phyloP scores from a whole-genome alignment of 2,329 filamentous ascomycete species.

The Diaporthe australafricana region DNA sequence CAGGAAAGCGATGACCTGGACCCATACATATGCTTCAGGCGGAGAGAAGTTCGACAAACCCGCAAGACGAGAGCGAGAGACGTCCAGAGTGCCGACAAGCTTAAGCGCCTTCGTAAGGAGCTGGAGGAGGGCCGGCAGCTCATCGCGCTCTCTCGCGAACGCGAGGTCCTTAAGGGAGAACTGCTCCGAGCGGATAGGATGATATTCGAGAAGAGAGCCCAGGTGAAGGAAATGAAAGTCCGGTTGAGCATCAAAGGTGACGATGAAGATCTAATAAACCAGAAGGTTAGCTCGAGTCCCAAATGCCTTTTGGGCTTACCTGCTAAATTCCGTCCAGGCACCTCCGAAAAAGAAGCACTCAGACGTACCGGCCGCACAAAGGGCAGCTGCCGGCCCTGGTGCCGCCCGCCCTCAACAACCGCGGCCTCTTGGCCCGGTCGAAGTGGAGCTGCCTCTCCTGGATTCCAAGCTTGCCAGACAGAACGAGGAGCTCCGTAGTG shows the following conservation, averaged over 20 bases:
- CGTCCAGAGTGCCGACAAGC: slow-evolving; percentile 92
- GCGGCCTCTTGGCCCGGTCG: slow-evolving; percentile 69
- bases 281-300: slow-evolving; percentile 74
- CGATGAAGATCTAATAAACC: slow-evolving; percentile 94
- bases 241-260: slow-evolving; percentile 90
- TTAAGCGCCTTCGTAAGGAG: slow-evolving; percentile 91
- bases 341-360: slow-evolving; percentile 41
- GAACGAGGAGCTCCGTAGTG: slow-evolving; percentile 81
- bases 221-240: slow-evolving; percentile 89
- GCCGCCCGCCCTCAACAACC: slow-evolving; percentile 47
- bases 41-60: slow-evolving; percentile 92
- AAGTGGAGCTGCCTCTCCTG: slow-evolving; percentile 82
- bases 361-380: slow-evolving; percentile 67
- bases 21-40: slow-evolving; percentile 97
- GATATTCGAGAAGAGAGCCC: slow-evolving; percentile 85
- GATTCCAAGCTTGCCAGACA: slow-evolving; percentile 84
- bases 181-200: slow-evolving; percentile 79
- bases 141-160: slow-evolving; percentile 80
- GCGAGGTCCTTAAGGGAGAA: slow-evolving; percentile 84
- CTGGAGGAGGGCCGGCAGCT: slow-evolving; percentile 89
- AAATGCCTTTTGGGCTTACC: background rate
- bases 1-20: slow-evolving; percentile 95
- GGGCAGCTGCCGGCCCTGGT: slow-evolving; percentile 47
- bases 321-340: slow-evolving; percentile 32
- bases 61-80: slow-evolving; percentile 95